These are phyloP conservation scores for Paramecium sexaurelia DNA, from an alignment of 73 alveolate genomes.

Conservation along the genomic window DNA sequence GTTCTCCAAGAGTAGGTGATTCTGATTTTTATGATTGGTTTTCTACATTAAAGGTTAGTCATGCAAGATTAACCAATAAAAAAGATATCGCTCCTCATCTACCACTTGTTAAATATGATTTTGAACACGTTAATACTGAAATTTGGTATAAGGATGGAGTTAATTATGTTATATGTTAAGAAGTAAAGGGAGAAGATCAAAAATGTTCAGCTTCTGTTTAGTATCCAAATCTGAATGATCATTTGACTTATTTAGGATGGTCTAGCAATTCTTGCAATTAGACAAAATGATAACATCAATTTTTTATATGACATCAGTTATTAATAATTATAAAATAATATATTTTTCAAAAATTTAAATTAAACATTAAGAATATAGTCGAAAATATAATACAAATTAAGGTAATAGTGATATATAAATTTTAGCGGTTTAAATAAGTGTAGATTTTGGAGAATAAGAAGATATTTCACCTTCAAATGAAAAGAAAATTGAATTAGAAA, in stretches of 20 bases:
- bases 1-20: conserved; percentile 71
- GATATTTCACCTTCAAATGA: not conserved
- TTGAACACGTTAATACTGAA: conserved; percentile 57
- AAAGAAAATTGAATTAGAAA: not conserved
- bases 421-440: not conserved
- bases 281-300: not conserved
- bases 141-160: conserved; percentile 27
- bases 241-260: conserved; percentile 24
- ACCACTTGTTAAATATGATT: conserved; percentile 19
- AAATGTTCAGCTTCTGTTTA: conserved; percentile 1
- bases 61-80: conserved; percentile 26
- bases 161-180: conserved; percentile 2
- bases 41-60: conserved; percentile 14
- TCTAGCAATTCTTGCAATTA: not conserved
- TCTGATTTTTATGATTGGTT: conserved; percentile 55
- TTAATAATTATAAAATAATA: not conserved
- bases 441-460: conserved; percentile 21
- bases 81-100: conserved; percentile 61
- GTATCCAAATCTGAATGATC: not conserved
- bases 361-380: too few relatives aligned
- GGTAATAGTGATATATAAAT: not conserved
- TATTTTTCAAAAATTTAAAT: too few relatives aligned
- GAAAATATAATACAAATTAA: too few relatives aligned
- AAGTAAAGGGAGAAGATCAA: conserved; percentile 33
- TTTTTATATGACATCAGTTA: not conserved